Evolutionary conservation across 1,139 yeast species (phyloP).

Genomic region (Diutina catenulata): DNA sequence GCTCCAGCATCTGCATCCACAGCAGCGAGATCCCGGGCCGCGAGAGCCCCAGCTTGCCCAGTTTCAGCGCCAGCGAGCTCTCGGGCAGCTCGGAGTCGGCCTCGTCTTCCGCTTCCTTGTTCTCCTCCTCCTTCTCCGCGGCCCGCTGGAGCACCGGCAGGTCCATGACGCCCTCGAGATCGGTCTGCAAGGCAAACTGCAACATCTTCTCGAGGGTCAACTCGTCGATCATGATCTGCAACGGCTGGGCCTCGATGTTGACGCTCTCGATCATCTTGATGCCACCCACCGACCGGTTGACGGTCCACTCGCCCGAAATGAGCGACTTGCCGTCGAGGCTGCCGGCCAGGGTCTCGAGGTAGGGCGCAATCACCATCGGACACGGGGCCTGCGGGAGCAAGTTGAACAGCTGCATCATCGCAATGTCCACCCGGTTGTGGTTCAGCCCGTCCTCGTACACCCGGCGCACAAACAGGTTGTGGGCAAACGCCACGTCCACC

Average conservation of each 20-base stretch:
- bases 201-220: slow-evolving; percentile 44
- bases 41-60: slow-evolving; percentile 3
- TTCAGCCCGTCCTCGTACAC: slow-evolving; percentile 3
- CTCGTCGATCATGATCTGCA: slow-evolving; percentile 49
- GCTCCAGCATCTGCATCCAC: neutral
- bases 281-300: slow-evolving; percentile 60
- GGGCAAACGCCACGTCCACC: neutral
- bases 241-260: slow-evolving; percentile 40
- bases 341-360: neutral
- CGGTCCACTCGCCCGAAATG: slow-evolving; percentile 45
- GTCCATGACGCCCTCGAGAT: slow-evolving; percentile 14
- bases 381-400: neutral
- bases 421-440: neutral
- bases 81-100: slow-evolving; percentile 6
- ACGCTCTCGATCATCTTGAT: slow-evolving; percentile 47
- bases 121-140: slow-evolving; percentile 5
- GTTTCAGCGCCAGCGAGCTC: slow-evolving; percentile 5
- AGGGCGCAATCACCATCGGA: slow-evolving; percentile 3
- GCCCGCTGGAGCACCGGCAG: slow-evolving; percentile 1
- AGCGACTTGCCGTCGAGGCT: slow-evolving; percentile 13
- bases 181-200: slow-evolving; percentile 42
- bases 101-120: slow-evolving; percentile 6
- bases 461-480: neutral
- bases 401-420: slow-evolving; percentile 4
- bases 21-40: slow-evolving; percentile 5